Conservation (phyloP, 2,329 filamentous ascomycete species). For the Triangularia setosa region DNA sequence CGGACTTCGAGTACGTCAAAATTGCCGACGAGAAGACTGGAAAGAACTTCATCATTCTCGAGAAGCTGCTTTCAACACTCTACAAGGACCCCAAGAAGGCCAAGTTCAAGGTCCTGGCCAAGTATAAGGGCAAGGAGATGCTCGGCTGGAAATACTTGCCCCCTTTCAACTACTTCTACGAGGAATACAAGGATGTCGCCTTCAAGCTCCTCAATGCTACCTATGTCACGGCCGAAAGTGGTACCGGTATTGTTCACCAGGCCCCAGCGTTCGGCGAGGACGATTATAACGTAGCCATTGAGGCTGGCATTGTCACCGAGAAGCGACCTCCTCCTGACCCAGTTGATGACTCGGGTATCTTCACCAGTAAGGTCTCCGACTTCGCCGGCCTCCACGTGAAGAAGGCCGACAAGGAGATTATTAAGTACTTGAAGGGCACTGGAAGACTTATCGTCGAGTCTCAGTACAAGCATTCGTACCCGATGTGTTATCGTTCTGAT, state of each 20-base stretch:
- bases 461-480: slow-evolving; percentile 86
- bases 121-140: slow-evolving; percentile 79
- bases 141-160: slow-evolving; percentile 85
- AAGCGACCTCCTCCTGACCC: slow-evolving; percentile 81
- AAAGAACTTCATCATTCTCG: slow-evolving; percentile 80
- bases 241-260: slow-evolving; percentile 92
- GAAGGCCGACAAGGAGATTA: slow-evolving; percentile 86
- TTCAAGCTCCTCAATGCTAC: slow-evolving; percentile 79
- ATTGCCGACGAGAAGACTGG: slow-evolving; percentile 77
- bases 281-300: slow-evolving; percentile 81
- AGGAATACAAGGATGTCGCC: slow-evolving; percentile 78
- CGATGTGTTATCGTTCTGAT: slow-evolving; percentile 92
- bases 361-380: slow-evolving; percentile 71
- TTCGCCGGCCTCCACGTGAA: slow-evolving; percentile 89
- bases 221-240: slow-evolving; percentile 85
- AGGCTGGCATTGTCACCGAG: slow-evolving; percentile 72
- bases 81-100: slow-evolving; percentile 97
- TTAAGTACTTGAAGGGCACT: slow-evolving; percentile 72
- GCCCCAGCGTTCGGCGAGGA: slow-evolving; percentile 92
- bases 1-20: slow-evolving; percentile 78
- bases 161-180: slow-evolving; percentile 84
- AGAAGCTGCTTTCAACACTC: slow-evolving; percentile 73
- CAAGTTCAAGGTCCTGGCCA: slow-evolving; percentile 79
- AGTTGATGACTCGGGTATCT: slow-evolving; percentile 78
- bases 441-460: slow-evolving; percentile 79